A percentile compares a stretch with the other conserved stretches of the same genome.
Evolutionary conservation across 176 grass and related monocot species (phyloP).

Genomic region (Rhynchospora breviuscula): DNA sequence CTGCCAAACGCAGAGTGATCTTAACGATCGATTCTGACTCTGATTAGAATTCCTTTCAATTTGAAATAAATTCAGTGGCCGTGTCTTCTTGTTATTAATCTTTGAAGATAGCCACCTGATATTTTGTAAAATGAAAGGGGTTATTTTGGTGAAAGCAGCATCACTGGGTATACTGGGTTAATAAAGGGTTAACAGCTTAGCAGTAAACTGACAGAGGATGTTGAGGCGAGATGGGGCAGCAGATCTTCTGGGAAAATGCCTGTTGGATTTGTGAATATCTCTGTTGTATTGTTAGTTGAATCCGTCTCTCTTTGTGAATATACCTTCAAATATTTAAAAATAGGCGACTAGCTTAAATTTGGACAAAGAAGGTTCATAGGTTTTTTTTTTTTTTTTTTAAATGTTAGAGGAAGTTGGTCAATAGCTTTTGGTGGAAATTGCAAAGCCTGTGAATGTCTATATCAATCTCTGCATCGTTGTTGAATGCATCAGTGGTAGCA

Average conservation of each 20-base stretch:
- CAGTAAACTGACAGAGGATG: background rate
- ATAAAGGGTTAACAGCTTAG: background rate
- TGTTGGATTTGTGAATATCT: background rate
- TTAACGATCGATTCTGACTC: constrained; percentile 52
- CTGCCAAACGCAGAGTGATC: constrained; percentile 41
- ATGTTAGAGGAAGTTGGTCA: no score
- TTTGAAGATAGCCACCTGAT: background rate
- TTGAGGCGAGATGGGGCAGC: background rate
- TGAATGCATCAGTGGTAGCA: no score
- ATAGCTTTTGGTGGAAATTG: no score
- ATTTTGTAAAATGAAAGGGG: background rate
- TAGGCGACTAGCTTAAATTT: background rate
- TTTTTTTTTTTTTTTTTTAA: background rate
- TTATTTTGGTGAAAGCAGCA: constrained; percentile 5
- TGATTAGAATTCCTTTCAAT: constrained; percentile 32
- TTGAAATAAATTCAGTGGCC: background rate
- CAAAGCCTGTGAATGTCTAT: no score
- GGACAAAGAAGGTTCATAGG: background rate
- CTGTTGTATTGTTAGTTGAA: constrained; percentile 2
- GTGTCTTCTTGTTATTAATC: background rate
- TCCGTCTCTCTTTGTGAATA: background rate
- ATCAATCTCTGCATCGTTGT: no score
- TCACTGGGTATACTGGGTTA: background rate
- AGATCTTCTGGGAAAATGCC: background rate
- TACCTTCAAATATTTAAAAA: background rate